These are phyloP conservation scores for Podaxis rugospora DNA, from an alignment of 768 basidiomycete genomes.

Conservation along the genomic window DNA sequence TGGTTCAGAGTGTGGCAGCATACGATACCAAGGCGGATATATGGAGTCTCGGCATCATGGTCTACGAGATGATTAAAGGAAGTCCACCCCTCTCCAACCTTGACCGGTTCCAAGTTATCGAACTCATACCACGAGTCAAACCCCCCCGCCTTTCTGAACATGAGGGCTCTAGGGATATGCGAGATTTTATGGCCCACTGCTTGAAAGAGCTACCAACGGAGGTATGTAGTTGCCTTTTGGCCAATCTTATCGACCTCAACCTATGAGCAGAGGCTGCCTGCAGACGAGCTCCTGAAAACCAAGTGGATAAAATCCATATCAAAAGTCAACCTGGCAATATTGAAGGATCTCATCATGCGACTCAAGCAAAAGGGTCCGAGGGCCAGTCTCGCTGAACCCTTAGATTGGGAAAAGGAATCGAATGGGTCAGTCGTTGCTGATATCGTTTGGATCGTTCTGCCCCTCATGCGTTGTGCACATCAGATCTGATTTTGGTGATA, in stretches of 20 bases:
- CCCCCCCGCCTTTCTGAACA: slow-evolving; percentile 77
- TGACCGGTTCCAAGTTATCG: slow-evolving; percentile 82
- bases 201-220: slow-evolving; percentile 78
- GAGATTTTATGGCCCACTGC: slow-evolving; percentile 82
- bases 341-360: slow-evolving; percentile 79
- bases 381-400: slow-evolving; percentile 68
- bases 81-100: slow-evolving; percentile 89
- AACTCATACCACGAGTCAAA: slow-evolving; percentile 80
- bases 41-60: slow-evolving; percentile 95
- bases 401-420: slow-evolving; percentile 71
- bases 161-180: slow-evolving; percentile 80
- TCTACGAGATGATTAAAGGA: slow-evolving; percentile 97
- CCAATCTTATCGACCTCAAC: slow-evolving; percentile 4
- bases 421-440: slow-evolving; percentile 23
- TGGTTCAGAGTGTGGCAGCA: slow-evolving; percentile 80
- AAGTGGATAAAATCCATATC: slow-evolving; percentile 85
- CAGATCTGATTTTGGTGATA: slow-evolving; percentile 20
- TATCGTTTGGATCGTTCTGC: background rate
- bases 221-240: slow-evolving; percentile 35
- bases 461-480: background rate
- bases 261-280: slow-evolving; percentile 64
- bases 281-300: slow-evolving; percentile 82
- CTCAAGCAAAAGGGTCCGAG: slow-evolving; percentile 75
- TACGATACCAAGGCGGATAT: slow-evolving; percentile 99
- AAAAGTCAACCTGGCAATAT: slow-evolving; percentile 59